phyloP scores from a whole-genome alignment of 2,329 filamentous ascomycete genomes.

The Epichloe scottii region DNA sequence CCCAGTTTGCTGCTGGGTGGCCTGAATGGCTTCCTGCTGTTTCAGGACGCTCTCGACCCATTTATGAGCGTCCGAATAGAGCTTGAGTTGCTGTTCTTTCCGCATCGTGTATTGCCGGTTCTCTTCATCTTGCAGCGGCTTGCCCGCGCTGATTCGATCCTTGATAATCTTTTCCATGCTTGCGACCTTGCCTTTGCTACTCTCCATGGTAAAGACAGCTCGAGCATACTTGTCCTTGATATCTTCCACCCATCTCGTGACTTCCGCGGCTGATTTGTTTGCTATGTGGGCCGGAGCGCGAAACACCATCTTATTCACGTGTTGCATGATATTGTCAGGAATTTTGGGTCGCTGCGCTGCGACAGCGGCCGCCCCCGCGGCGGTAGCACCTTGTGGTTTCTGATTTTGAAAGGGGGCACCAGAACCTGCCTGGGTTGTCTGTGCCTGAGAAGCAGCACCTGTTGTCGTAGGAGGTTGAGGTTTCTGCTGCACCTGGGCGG shows the following conservation, averaged over 20 bases:
- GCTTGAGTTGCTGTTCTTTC: conserved; percentile 31
- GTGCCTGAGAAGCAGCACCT: neutral
- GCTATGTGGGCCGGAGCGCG: conserved; percentile 28
- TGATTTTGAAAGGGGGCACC: conserved; percentile 9
- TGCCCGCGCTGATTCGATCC: conserved; percentile 30
- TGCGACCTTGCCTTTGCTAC: conserved; percentile 25
- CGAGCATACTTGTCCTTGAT: conserved; percentile 34
- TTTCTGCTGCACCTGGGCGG: conserved; percentile 10
- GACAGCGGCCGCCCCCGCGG: conserved; percentile 2
- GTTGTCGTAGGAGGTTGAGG: conserved; percentile 2
- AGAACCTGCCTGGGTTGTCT: conserved; percentile 4
- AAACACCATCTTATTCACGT: conserved; percentile 36
- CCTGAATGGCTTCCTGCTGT: conserved; percentile 26
- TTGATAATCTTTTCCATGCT: conserved; percentile 30
- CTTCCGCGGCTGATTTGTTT: conserved; percentile 29
- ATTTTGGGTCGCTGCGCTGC: conserved; percentile 20
- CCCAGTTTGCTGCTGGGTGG: conserved; percentile 11
- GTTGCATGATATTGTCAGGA: conserved; percentile 32
- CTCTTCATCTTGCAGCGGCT: conserved; percentile 34
- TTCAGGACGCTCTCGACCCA: conserved; percentile 37
- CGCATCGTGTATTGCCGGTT: conserved; percentile 30
- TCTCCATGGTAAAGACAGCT: conserved; percentile 38
- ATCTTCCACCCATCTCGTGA: conserved; percentile 36
- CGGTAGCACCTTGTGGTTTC: conserved; percentile 9
- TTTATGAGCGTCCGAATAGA: conserved; percentile 32